Base-by-base conservation (phyloP, 225 moss, liverwort and hornwort species). In the Takakia lepidozioides region DNA sequence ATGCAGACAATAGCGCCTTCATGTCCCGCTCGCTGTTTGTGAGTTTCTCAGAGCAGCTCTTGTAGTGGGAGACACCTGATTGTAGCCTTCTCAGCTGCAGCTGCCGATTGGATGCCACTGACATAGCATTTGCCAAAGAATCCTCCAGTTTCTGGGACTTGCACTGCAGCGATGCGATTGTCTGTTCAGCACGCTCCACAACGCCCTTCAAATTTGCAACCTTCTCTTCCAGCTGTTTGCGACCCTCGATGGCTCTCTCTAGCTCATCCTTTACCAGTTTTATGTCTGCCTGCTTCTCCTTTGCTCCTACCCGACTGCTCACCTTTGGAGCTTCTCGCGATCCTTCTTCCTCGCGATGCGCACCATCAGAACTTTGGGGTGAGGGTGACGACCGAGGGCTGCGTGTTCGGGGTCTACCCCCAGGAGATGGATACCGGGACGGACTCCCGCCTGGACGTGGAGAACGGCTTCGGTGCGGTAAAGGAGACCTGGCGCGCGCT, bases 81-180 rank as follows among this genome's bases (percentile, higher is more conserved):
- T 79, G 74, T 37, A 79, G 70, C 11, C 70, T 35, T 54, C 63
- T 74, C 25, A 79, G 70, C 66, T 79, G 79, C 48, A 60, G 62
- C 57, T 79, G 79, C 2, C 79, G 74, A 36, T 74, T 69, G 3
- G 53, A 43, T 1, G 73, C 66, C 49, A 67, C 27, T 15, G 62
- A 62, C 29, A 66, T 50, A 15, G 79, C 70, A 39, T 29, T 74
- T 34, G 70, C 57, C 37, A 79, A 15, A 1, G 65, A 63, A 24
- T 79, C 73, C 46, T 79, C 74, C 53, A 79, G 11, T 28, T 79
- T 79, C 19, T 70, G 73, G 30, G 79, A 74, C 60, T 74, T 79
- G 47, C 29, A 46, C 23, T 64, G 66, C 2, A 79, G 60, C 1
- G 66, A 69, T 15, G 70, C 66, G 16, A 79, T 74, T 2, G 79